Evolutionary conservation across 352 stramenopile genomes (phyloP), one percentile per base, ranked within the genome.

Genomic region (Globisporangium echinulatum): DNA sequence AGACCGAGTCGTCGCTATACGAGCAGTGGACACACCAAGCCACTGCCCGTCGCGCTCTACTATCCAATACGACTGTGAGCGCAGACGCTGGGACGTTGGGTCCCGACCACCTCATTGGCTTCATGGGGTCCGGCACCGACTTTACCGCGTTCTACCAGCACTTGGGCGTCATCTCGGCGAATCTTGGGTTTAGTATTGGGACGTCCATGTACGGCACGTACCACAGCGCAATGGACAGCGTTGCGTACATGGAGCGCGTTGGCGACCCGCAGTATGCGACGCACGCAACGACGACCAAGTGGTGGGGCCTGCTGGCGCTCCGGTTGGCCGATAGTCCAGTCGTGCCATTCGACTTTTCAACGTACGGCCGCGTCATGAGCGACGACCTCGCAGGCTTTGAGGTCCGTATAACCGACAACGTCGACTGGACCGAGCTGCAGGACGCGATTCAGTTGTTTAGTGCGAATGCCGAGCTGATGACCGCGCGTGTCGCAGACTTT

Each of bases 221-320:
- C 63, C 89, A 97, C 64, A 90, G 74, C 58, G 76, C 80, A 19
- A 96, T 95, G 74, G 87, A 97, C 62, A 92, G 75, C 42, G 79
- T 94, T 58, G 64, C 49, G 50, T 96, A 85, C 58, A 74, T 74
- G 52, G 82, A 86, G 59, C 77, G 42, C 52, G 76, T 69, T 58
- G 81, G 40, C 10, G 79, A 94, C 49, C 81, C 83, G 42, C 61
- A 67, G n/a, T 93, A 82, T 51, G 66, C 59, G 10, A 79, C 79
- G 9, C 78, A 92, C 52, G 63, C 60, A 0, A 74, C 74, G 15
- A 73, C 75, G 43, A 59, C 77, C 5, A 71, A 71, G 36, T 84
- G 88, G 64, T 90, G 84, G 75, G 79, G 77, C 0, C 53, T 90
- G 15, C 59, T 93, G 9, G 73, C 69, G 0, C 62, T 93, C 9